These are phyloP conservation scores for Trichoderma polysporum DNA, from an alignment of 2,329 filamentous ascomycete genomes.

Conservation along the genomic window DNA sequence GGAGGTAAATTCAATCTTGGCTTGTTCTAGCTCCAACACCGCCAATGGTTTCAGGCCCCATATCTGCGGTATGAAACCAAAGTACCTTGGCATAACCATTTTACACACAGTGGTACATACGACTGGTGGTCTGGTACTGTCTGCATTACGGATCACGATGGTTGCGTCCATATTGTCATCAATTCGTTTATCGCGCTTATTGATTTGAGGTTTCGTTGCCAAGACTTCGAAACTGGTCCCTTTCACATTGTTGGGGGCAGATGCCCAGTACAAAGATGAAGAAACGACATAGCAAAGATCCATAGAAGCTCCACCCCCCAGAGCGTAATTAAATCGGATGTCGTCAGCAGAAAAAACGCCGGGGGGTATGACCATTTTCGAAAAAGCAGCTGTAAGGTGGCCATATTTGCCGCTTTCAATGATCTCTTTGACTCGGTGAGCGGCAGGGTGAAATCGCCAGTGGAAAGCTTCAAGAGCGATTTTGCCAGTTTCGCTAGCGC, in stretches of 20 bases:
- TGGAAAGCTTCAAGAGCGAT: not conserved
- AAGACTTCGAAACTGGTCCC: not conserved
- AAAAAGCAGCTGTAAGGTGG: not conserved
- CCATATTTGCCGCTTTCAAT: not conserved
- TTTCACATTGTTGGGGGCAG: not conserved
- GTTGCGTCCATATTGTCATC: not conserved
- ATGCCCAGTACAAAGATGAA: not conserved
- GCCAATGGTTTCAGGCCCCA: not conserved
- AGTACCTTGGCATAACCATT: not conserved
- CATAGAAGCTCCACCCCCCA: constrained; percentile 6
- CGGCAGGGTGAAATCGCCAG: not conserved
- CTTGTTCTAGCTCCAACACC: not conserved
- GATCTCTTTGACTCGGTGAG: not conserved
- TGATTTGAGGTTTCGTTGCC: not conserved
- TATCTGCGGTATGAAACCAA: not conserved
- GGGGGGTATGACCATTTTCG: not conserved
- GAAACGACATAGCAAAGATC: constrained; percentile 1
- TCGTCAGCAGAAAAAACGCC: not conserved
- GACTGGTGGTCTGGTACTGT: not conserved
- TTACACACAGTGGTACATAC: not conserved
- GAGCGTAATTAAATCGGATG: not conserved
- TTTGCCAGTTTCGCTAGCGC: not conserved
- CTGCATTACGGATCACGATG: not conserved
- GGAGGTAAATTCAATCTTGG: not conserved
- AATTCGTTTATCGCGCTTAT: not conserved